Conservation (phyloP, 176 grass and related monocot species). For the Cocos nucifera region DNA sequence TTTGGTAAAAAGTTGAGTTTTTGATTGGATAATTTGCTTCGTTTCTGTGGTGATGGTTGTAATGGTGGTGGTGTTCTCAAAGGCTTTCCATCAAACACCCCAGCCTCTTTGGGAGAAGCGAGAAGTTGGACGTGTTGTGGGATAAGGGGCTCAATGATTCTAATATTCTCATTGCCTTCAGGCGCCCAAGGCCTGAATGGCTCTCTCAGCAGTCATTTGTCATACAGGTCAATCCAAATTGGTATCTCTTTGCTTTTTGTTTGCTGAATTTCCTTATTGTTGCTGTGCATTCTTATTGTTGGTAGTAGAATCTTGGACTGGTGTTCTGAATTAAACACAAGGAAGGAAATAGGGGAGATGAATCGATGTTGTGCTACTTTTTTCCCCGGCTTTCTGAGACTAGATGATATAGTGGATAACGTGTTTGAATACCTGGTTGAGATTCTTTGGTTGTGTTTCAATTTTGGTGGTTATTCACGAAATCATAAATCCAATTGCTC, state of each 20-base stretch:
- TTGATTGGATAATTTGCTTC: background rate
- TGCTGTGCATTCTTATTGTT: too few species aligned
- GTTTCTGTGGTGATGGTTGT: slow-evolving; percentile 2
- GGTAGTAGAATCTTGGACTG: too few species aligned
- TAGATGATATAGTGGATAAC: too few species aligned
- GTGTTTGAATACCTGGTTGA: too few species aligned
- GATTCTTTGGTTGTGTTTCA: too few species aligned
- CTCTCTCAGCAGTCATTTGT: slow-evolving; percentile 72
- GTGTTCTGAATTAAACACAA: too few species aligned
- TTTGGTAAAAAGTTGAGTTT: background rate
- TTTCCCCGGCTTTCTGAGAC: too few species aligned
- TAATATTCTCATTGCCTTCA: slow-evolving; percentile 62
- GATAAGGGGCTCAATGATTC: slow-evolving; percentile 91
- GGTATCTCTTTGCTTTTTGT: background rate
- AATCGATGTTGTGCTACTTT: too few species aligned
- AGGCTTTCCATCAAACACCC: slow-evolving; percentile 86
- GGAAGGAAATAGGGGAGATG: too few species aligned
- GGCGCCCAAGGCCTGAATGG: slow-evolving; percentile 57
- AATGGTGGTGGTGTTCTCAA: slow-evolving; percentile 2
- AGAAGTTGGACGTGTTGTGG: slow-evolving; percentile 82
- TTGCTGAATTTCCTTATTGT: too few species aligned
- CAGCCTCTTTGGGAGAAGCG: slow-evolving; percentile 63
- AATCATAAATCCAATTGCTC: background rate
- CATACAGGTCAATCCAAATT: slow-evolving; percentile 45
- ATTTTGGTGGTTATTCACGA: too few species aligned